phyloP scores from a whole-genome alignment of 352 stramenopile species.

The Pythium oligandrum region DNA sequence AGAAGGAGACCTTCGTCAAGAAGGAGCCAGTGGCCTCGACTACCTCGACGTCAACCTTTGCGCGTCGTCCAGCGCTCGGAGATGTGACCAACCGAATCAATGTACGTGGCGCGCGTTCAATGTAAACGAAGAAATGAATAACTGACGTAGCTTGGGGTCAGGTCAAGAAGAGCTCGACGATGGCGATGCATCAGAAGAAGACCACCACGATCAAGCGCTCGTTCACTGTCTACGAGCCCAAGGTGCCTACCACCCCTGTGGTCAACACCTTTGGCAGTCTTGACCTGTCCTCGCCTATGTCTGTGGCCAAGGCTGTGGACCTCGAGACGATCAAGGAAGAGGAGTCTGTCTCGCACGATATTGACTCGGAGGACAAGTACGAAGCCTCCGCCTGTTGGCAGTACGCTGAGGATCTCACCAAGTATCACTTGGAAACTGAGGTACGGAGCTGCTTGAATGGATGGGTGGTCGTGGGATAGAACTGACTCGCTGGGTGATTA shows the following conservation, averaged over 20 bases:
- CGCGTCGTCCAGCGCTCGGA: constrained; percentile 41
- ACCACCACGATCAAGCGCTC: constrained; percentile 24
- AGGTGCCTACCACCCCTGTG: constrained; percentile 24
- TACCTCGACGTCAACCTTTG: constrained; percentile 13
- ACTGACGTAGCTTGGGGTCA: constrained; percentile 2
- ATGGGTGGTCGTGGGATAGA: too few species aligned
- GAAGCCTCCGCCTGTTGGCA: constrained; percentile 64
- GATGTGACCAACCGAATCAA: constrained; percentile 77
- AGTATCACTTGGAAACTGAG: constrained; percentile 61
- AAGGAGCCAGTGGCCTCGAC: neutral
- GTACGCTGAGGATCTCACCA: constrained; percentile 81
- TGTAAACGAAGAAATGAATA: too few species aligned
- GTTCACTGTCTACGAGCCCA: constrained; percentile 13
- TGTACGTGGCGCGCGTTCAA: constrained; percentile 21
- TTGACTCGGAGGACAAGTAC: constrained; percentile 69
- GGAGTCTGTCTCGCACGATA: constrained; percentile 41
- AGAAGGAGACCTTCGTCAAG: constrained; percentile 20
- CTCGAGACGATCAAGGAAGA: constrained; percentile 25
- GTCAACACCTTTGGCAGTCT: constrained; percentile 33
- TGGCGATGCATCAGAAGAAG: constrained; percentile 41
- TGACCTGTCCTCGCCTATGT: constrained; percentile 23
- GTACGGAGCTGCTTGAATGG: too few species aligned
- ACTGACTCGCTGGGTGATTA: constrained; percentile 8
- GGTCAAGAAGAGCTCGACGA: constrained; percentile 65
- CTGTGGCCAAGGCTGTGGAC: constrained; percentile 10